Evolutionary conservation across 1,284 basidiomycete species (phyloP).

Genomic region (Testicularia cyperi): DNA sequence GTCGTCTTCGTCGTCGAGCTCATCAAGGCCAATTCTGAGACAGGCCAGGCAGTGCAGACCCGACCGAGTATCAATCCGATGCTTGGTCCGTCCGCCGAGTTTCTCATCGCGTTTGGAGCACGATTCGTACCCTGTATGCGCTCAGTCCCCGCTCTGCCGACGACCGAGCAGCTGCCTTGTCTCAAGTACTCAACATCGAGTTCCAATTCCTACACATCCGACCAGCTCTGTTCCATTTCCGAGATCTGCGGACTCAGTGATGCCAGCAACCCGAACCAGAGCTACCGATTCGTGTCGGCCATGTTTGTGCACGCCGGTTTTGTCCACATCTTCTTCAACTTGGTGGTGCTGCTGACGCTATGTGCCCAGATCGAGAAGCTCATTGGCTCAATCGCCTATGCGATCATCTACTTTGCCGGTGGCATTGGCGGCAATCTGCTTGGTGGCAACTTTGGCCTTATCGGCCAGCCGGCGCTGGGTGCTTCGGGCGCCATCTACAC

Average conservation of each 20-base stretch:
- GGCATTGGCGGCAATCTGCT: slow-evolving; percentile 77
- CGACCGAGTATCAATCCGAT: slow-evolving; percentile 83
- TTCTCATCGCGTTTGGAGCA: slow-evolving; percentile 80
- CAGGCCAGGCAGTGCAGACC: slow-evolving; percentile 58
- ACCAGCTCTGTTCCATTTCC: slow-evolving; percentile 72
- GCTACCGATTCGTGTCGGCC: slow-evolving; percentile 70
- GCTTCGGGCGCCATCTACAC: slow-evolving; percentile 90
- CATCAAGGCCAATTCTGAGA: slow-evolving; percentile 47
- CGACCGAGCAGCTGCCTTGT: slow-evolving; percentile 67
- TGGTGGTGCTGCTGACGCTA: slow-evolving; percentile 79
- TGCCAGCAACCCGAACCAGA: slow-evolving; percentile 73
- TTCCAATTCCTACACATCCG: slow-evolving; percentile 46
- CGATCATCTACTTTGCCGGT: slow-evolving; percentile 80
- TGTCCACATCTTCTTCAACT: slow-evolving; percentile 78
- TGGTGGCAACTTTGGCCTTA: slow-evolving; percentile 83
- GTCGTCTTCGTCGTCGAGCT: slow-evolving; percentile 62
- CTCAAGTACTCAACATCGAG: slow-evolving; percentile 63
- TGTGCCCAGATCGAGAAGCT: slow-evolving; percentile 70
- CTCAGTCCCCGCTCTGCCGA: slow-evolving; percentile 51
- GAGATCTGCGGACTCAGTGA: slow-evolving; percentile 77
- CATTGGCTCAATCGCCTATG: slow-evolving; percentile 73
- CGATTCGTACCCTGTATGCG: slow-evolving; percentile 91
- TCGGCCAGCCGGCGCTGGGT: slow-evolving; percentile 87
- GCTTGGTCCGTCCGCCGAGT: slow-evolving; percentile 82
- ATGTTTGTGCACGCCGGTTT: slow-evolving; percentile 86